Evolutionary conservation across 768 basidiomycete species (phyloP), one percentile per base, ranked within the genome.

Genomic region (Hirschioporus abietinus): DNA sequence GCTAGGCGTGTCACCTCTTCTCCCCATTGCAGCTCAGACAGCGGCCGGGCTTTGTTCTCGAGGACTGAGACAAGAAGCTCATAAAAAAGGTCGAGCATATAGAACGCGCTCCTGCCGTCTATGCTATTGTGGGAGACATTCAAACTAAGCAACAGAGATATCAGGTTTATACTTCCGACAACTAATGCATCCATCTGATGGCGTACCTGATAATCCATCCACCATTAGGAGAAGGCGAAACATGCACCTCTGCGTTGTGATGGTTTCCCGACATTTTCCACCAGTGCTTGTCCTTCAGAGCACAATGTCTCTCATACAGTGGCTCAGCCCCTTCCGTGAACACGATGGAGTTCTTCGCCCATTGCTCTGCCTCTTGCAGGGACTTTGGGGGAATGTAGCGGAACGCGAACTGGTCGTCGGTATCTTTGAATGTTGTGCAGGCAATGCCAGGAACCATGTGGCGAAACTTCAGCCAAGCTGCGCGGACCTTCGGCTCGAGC

Each of bases 1-100:
- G 64, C 26, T 23, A 65, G 26, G 23, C 64, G 64, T 2, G 25
- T 4, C 9, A 35, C 35, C 58, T 65, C 64, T 24, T 65, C 64
- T 9, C 64, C 64, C 64, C 64, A 65, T 15, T 59, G 42, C 2
- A 65, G n/a, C 24, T 65, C 64, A 58, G 35, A 36, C 1, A 65
- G 60, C 25, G 35, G 26, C 5, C 25, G 23, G 24, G 42, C 64
- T 26, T 52, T 65, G 10, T 35, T 35, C n/a, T 65, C 64, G 17
- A 65, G 25, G 42, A 59, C 58, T 25, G 58, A 12, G 25, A 58
- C 52, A 15, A 65, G 59, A 5, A 58, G 26, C 35, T 52, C 35
- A 36, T 7, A 25, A n/a, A 65, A 26, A 24, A 25, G 23, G 24
- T 65, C 64, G 18, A 65, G 64, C 24, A 65, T 52, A 52, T 52